Percentiles rank a stretch among this genome's conserved stretches.
Conservation (phyloP, 1,284 basidiomycete species). For the Rhodotorula sp. region DNA sequence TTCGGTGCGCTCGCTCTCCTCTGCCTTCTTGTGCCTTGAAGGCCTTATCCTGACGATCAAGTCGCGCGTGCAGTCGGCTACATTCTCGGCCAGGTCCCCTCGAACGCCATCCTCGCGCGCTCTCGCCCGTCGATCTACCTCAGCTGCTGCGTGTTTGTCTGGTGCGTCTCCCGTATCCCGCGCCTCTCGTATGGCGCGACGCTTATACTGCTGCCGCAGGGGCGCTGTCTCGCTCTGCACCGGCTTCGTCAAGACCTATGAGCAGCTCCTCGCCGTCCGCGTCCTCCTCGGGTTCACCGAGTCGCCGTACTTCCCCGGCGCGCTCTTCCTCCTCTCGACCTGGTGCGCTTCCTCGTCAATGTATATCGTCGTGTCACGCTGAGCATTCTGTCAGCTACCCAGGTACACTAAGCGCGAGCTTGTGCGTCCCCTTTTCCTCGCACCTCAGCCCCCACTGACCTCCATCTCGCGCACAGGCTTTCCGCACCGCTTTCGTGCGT, state of each 20-base stretch:
- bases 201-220: neutral
- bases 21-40: too few species aligned
- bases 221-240: slow-evolving; percentile 47
- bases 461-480: slow-evolving; percentile 45
- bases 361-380: too few species aligned
- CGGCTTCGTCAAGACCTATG: slow-evolving; percentile 46
- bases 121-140: slow-evolving; percentile 68
- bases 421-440: too few species aligned
- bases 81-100: slow-evolving; percentile 34
- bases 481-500: slow-evolving; percentile 62
- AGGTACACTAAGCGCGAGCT: slow-evolving; percentile 52
- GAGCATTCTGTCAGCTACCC: too few species aligned
- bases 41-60: too few species aligned
- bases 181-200: too few species aligned
- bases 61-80: neutral
- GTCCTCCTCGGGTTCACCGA: slow-evolving; percentile 48
- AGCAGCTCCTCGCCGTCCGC: slow-evolving; percentile 20
- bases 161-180: slow-evolving; percentile 23
- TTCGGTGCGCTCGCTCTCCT: too few species aligned
- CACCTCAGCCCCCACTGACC: too few species aligned
- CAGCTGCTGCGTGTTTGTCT: slow-evolving; percentile 65
- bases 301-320: slow-evolving; percentile 73
- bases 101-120: slow-evolving; percentile 25
- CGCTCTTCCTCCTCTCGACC: slow-evolving; percentile 62
- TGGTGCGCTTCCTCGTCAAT: slow-evolving; percentile 15